These are phyloP conservation scores for Geotrichum macrosporum DNA, from an alignment of 1,139 yeast species.

Conservation along the genomic window DNA sequence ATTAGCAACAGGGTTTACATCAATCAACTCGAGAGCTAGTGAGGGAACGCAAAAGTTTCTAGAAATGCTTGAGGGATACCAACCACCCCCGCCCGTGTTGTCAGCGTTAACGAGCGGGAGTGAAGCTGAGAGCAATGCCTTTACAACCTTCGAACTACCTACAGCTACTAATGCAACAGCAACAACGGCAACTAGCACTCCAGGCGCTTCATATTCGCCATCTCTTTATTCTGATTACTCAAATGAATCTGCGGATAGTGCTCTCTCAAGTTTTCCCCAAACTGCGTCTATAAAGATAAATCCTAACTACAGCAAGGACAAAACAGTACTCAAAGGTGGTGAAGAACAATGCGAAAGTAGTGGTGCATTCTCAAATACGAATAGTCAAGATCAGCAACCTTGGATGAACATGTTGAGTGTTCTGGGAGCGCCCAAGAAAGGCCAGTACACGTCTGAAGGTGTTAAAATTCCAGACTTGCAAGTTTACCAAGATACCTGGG, in stretches of 20 bases:
- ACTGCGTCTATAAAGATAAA: too few species aligned
- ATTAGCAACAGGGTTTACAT: not conserved
- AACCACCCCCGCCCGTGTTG: too few species aligned
- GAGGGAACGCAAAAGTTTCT: constrained; percentile 4
- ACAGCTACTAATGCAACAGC: too few species aligned
- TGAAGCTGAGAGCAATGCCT: too few species aligned
- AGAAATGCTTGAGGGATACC: not conserved
- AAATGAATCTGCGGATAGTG: not conserved
- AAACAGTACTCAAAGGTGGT: too few species aligned
- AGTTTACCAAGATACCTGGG: not conserved
- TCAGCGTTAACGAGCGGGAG: too few species aligned
- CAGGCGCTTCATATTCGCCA: too few species aligned
- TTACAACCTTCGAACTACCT: not conserved
- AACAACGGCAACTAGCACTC: too few species aligned
- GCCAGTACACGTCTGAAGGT: not conserved
- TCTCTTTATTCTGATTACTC: constrained; percentile 1
- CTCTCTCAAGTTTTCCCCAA: not conserved
- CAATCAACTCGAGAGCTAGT: constrained; percentile 8
- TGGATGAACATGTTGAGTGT: not conserved
- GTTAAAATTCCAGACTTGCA: not conserved
- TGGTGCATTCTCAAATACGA: too few species aligned
- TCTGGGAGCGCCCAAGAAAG: not conserved
- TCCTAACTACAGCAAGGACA: not conserved
- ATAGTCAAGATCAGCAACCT: not conserved
- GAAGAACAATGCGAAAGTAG: too few species aligned